Conservation (phyloP, 768 basidiomycete genomes). For the Rossbeevera mucosa region DNA sequence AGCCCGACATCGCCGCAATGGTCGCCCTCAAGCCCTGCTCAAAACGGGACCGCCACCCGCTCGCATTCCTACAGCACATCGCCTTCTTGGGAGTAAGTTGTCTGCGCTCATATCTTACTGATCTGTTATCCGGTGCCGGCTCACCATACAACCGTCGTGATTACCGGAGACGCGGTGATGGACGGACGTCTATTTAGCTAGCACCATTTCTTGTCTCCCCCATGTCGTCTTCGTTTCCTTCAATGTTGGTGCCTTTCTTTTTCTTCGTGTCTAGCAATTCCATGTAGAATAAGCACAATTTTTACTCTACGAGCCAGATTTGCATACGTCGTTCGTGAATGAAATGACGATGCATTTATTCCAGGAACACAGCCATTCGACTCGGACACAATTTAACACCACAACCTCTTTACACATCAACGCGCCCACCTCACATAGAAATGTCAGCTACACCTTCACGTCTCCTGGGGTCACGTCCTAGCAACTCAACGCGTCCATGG, state of each 20-base stretch:
- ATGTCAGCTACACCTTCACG: slow-evolving; percentile 5
- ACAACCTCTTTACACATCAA: too few relatives aligned
- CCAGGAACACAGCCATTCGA: not conserved
- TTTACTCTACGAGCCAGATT: slow-evolving; percentile 24
- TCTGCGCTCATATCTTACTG: slow-evolving; percentile 4
- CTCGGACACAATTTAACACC: too few relatives aligned
- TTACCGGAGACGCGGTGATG: slow-evolving; percentile 5
- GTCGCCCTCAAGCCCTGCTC: slow-evolving; percentile 78
- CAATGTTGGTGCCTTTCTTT: slow-evolving; percentile 4
- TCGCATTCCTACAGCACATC: slow-evolving; percentile 43
- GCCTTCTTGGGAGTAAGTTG: slow-evolving; percentile 48
- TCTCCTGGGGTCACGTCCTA: slow-evolving; percentile 10
- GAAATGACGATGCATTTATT: slow-evolving; percentile 4
- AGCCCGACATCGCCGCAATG: slow-evolving; percentile 82
- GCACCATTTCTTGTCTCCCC: slow-evolving; percentile 20
- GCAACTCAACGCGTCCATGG: slow-evolving; percentile 39
- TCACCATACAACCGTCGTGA: slow-evolving; percentile 3
- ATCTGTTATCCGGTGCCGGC: slow-evolving; percentile 12
- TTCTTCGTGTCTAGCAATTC: slow-evolving; percentile 26
- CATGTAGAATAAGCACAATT: slow-evolving; percentile 33
- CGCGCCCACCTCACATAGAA: too few relatives aligned
- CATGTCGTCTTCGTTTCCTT: slow-evolving; percentile 7
- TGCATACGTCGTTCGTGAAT: slow-evolving; percentile 2
- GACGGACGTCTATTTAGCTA: slow-evolving; percentile 21
- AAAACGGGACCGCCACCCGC: slow-evolving; percentile 40